Conservation (phyloP, 2,329 filamentous ascomycete species). For the Apiospora malaysiana region DNA sequence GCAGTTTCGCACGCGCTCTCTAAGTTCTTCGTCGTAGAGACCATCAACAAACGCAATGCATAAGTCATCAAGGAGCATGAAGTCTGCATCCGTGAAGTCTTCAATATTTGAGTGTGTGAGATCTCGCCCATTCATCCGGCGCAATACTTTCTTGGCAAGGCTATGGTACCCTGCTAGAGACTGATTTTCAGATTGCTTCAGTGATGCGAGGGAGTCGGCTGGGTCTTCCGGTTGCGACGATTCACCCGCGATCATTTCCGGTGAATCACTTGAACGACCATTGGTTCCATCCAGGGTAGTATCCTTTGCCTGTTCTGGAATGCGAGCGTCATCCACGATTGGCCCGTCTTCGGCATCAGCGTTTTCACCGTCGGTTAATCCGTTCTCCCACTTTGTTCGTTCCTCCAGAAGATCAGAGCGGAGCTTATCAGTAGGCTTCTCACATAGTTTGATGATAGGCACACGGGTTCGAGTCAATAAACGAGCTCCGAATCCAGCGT, state of each 20-base stretch:
- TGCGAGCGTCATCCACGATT: constrained; percentile 31
- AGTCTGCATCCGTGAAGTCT: constrained; percentile 52
- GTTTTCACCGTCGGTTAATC: constrained; percentile 47
- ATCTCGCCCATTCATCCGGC: constrained; percentile 56
- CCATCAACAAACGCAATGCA: constrained; percentile 61
- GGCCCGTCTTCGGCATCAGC: constrained; percentile 44
- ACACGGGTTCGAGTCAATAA: constrained; percentile 80
- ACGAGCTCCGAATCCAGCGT: constrained; percentile 75
- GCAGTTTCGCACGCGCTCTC: constrained; percentile 50
- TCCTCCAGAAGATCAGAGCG: constrained; percentile 66
- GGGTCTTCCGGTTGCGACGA: constrained; percentile 23
- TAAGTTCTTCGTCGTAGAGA: constrained; percentile 54
- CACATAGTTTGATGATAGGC: constrained; percentile 86
- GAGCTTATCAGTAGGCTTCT: constrained; percentile 68
- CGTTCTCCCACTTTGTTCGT: constrained; percentile 74
- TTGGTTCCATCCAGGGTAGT: neutral
- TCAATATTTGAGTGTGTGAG: constrained; percentile 52
- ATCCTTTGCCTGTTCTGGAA: neutral
- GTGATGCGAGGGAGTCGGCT: constrained; percentile 28
- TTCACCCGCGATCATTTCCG: constrained; percentile 32
- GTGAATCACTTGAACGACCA: neutral
- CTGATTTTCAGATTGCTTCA: constrained; percentile 50
- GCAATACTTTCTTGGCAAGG: constrained; percentile 55
- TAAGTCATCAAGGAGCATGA: constrained; percentile 56
- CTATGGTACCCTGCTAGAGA: constrained; percentile 54